Evolutionary conservation across 139 green algal genomes (phyloP), one percentile per base, ranked within the genome.

Genomic region (Chlamydomonas sphaeroides): DNA sequence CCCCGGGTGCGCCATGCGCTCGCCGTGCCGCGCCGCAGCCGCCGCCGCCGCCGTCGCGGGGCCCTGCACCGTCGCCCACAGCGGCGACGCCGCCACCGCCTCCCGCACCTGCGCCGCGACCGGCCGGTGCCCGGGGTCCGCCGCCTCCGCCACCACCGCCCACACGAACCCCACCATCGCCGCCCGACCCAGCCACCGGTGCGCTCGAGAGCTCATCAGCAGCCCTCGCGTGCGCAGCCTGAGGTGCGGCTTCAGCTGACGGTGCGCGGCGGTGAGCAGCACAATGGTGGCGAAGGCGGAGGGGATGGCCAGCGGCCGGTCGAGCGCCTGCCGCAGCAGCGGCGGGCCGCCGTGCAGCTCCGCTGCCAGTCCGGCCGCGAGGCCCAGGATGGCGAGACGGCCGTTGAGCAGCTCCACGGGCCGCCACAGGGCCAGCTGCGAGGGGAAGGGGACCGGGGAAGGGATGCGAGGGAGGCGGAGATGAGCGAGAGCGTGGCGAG

Each of bases 371-470:
- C 76, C 76, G 33, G 76, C 63, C 3, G 45, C 33, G 20, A 83
- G 45, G 32, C 76, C 76, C 14, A 83, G 10, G 21, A 83, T n/a
- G 25, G 76, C 76, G 63, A 83, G 28, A 26, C 76, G 76, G 45
- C 62, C 76, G 48, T 83, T 83, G 32, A 83, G 76, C 18, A 83
- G 41, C 63, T 83, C 76, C 45, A 53, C 76, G 21, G 76, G 76
- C 21, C 76, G 76, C 76, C 76, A 83, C 32, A 83, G 76, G 23
- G 62, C 42, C 76, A 65, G 18, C 76, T 83, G 76, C 33, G 42
- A 42, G 30, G 36, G 42, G 39, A 42, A 41, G 28, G 68, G 42
- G 4, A 32, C 42, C 15, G 45, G 30, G 42, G 25, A 42, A 1
- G 42, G 11, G 68, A 32, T 5, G 28, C 42, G 32, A 28, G 38